These are phyloP conservation scores for Cinnamomum chago DNA, from an alignment of 164 flowering plant genomes.

Conservation along the genomic window DNA sequence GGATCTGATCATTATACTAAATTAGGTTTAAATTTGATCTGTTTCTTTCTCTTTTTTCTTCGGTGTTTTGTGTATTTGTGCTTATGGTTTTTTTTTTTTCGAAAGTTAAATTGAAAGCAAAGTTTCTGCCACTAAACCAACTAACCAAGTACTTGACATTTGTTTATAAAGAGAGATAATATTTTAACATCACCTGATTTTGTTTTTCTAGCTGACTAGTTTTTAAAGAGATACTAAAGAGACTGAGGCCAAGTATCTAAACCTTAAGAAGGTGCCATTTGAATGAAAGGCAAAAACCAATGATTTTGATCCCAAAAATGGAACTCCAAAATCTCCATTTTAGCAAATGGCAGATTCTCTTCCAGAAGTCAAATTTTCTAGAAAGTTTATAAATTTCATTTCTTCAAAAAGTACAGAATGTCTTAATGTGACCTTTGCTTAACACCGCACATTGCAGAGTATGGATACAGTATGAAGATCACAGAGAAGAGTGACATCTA, in stretches of 20 bases:
- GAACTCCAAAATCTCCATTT: neutral
- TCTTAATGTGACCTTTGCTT: neutral
- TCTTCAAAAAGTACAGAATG: too few species aligned
- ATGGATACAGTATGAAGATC: slow-evolving; percentile 53
- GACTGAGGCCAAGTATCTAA: neutral
- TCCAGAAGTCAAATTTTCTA: neutral
- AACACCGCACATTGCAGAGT: slow-evolving; percentile 37
- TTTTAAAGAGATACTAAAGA: neutral
- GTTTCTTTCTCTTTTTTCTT: too few species aligned
- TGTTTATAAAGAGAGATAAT: neutral
- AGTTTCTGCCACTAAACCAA: neutral
- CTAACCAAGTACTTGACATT: neutral
- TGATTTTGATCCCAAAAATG: too few species aligned
- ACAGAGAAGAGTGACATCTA: slow-evolving; percentile 65
- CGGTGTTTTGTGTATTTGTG: too few species aligned
- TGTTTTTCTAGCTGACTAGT: neutral
- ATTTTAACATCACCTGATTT: neutral
- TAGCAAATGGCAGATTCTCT: neutral
- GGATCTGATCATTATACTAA: neutral
- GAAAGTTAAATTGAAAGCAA: too few species aligned
- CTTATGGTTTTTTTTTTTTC: too few species aligned
- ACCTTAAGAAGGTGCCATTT: neutral
- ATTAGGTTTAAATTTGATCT: neutral
- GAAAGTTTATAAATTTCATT: too few species aligned
- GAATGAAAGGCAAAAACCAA: neutral